phyloP scores from a whole-genome alignment of 495 filamentous ascomycete species.

The Stereocaulon alpinum region DNA sequence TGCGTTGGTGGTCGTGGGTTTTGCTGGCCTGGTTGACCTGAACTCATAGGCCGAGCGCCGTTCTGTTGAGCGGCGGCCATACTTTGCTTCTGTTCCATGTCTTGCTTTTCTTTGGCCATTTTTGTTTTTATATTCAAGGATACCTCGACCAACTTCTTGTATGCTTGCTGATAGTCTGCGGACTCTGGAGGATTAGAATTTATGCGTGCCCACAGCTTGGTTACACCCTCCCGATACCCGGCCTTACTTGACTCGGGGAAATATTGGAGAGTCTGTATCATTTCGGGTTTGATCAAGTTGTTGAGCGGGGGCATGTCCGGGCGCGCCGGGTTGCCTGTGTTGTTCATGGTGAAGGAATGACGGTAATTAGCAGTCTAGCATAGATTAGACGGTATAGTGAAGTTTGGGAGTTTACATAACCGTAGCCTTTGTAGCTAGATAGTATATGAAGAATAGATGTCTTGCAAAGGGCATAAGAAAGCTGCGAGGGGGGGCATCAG shows the following conservation, averaged over 20 bases:
- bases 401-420: too few species aligned
- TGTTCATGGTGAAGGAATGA: slow-evolving; percentile 2
- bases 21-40: slow-evolving; percentile 10
- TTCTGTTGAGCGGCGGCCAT: slow-evolving; percentile 22
- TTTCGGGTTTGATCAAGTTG: slow-evolving; percentile 39
- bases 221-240: slow-evolving; percentile 57
- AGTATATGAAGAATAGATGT: too few species aligned
- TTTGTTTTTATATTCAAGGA: slow-evolving; percentile 27
- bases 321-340: background rate
- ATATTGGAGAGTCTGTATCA: slow-evolving; percentile 41
- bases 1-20: slow-evolving; percentile 6
- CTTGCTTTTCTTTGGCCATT: slow-evolving; percentile 16
- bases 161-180: slow-evolving; percentile 49
- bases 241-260: slow-evolving; percentile 49
- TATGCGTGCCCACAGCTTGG: slow-evolving; percentile 48
- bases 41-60: slow-evolving; percentile 17
- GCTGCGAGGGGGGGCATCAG: too few species aligned
- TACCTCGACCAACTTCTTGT: slow-evolving; percentile 53
- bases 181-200: slow-evolving; percentile 46
- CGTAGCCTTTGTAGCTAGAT: too few species aligned
- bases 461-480: too few species aligned
- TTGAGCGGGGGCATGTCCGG: slow-evolving; percentile 8
- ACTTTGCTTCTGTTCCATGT: background rate
- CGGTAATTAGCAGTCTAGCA: background rate
- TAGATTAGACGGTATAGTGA: too few species aligned